Percentiles rank a stretch among this genome's conserved stretches.
Evolutionary conservation across 208 protist species (phyloP).

Genomic region (Tritrichomonas foetus): DNA sequence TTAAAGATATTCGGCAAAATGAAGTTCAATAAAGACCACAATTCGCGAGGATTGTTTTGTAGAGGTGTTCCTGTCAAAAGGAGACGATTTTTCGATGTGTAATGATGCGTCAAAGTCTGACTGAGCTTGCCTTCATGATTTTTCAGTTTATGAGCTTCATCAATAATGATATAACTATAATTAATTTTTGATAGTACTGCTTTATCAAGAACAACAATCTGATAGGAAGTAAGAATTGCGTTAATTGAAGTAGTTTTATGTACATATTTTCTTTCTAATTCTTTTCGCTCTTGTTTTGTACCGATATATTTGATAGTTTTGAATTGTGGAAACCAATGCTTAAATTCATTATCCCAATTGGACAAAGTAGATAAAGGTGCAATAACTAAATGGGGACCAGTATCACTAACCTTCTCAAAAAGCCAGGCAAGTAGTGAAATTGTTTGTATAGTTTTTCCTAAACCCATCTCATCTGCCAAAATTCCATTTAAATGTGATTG

Average conservation of each 20-base stretch:
- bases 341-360: constrained; percentile 59
- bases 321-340: constrained; percentile 64
- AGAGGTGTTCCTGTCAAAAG: constrained; percentile 88
- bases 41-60: constrained; percentile 92
- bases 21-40: constrained; percentile 97
- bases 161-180: constrained; percentile 35
- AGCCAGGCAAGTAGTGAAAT: constrained; percentile 46
- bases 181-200: not conserved
- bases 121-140: constrained; percentile 82
- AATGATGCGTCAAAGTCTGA: constrained; percentile 82
- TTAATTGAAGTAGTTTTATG: not conserved
- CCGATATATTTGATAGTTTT: not conserved
- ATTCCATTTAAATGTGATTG: constrained; percentile 36
- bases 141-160: constrained; percentile 79
- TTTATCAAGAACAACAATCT: not conserved
- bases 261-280: not conserved
- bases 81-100: constrained; percentile 77
- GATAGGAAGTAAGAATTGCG: constrained; percentile 13
- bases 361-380: constrained; percentile 65
- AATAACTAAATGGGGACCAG: constrained; percentile 65
- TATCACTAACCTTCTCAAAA: constrained; percentile 50
- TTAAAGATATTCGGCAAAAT: constrained; percentile 78
- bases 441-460: constrained; percentile 39
- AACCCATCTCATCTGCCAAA: constrained; percentile 42
- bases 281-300: not conserved